Conservation (phyloP, 306 rosid genomes). For the Trifolium fragiferum region DNA sequence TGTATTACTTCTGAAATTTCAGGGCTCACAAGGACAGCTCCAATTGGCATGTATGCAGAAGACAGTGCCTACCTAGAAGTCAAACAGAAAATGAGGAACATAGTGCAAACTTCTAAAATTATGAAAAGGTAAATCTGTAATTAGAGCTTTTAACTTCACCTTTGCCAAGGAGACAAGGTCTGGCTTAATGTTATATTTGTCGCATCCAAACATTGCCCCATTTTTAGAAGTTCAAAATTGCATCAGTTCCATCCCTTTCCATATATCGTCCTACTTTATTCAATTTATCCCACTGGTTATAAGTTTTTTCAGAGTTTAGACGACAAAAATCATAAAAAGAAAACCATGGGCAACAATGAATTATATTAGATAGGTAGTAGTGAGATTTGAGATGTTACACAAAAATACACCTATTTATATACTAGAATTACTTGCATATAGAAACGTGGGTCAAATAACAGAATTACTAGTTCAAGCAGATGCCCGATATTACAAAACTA, state of each 20-base stretch:
- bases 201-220: constrained; percentile 88
- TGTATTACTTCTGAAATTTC: constrained; percentile 81
- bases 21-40: constrained; percentile 91
- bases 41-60: constrained; percentile 86
- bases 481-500: too few relatives aligned
- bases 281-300: neutral
- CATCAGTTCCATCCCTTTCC: constrained; percentile 8
- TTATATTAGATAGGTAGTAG: neutral
- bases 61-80: constrained; percentile 92
- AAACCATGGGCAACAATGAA: neutral
- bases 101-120: neutral
- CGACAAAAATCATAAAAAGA: neutral
- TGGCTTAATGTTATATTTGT: constrained; percentile 88
- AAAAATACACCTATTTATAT: constrained; percentile 3
- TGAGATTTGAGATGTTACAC: neutral
- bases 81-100: constrained; percentile 33
- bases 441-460: too few relatives aligned
- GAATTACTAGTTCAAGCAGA: constrained; percentile 14
- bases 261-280: constrained; percentile 21
- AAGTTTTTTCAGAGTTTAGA: constrained; percentile 8
- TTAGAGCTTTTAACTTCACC: constrained; percentile 52
- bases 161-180: constrained; percentile 92
- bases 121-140: constrained; percentile 19
- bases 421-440: too few relatives aligned
- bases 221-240: neutral